Percentiles rank a stretch among this genome's conserved stretches.
Evolutionary conservation across 2,329 filamentous ascomycete species (phyloP).

Genomic region (Ampelomyces quisqualis): DNA sequence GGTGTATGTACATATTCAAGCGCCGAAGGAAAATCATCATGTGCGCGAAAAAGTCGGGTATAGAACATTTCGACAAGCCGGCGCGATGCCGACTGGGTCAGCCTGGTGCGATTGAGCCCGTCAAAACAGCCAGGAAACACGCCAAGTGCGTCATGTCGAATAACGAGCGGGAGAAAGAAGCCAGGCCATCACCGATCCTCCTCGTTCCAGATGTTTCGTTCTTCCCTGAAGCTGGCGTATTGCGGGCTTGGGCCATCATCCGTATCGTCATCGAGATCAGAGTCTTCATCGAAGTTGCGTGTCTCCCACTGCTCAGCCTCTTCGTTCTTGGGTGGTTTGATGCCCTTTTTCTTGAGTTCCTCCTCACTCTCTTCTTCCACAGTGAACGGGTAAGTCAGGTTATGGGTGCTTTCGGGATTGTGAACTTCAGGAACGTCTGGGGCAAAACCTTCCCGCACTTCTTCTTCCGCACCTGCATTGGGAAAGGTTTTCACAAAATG

Average conservation of each 20-base stretch:
- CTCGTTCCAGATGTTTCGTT: constrained; percentile 45
- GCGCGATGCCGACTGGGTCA: not conserved
- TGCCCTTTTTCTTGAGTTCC: constrained; percentile 35
- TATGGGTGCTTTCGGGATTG: constrained; percentile 48
- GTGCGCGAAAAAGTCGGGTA: constrained; percentile 2
- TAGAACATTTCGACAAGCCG: constrained; percentile 2
- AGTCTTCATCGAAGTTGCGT: constrained; percentile 31
- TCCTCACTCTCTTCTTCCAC: constrained; percentile 43
- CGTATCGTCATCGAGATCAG: constrained; percentile 20
- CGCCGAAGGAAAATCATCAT: not conserved
- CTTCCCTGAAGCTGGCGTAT: constrained; percentile 48
- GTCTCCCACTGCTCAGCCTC: constrained; percentile 50
- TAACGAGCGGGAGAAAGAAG: no score
- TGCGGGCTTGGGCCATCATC: constrained; percentile 33
- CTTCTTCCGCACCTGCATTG: constrained; percentile 50
- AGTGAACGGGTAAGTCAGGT: constrained; percentile 48
- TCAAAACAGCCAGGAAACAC: not conserved
- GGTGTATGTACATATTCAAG: not conserved
- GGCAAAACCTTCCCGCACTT: constrained; percentile 58
- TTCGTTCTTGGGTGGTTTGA: constrained; percentile 43
- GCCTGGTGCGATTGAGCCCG: not conserved
- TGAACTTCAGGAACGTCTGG: constrained; percentile 49
- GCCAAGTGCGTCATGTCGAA: not conserved
- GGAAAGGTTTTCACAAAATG: constrained; percentile 57
- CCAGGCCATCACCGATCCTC: constrained; percentile 8